phyloP scores from a whole-genome alignment of 2,329 filamentous ascomycete species.

The Hymenoscyphus scutula region DNA sequence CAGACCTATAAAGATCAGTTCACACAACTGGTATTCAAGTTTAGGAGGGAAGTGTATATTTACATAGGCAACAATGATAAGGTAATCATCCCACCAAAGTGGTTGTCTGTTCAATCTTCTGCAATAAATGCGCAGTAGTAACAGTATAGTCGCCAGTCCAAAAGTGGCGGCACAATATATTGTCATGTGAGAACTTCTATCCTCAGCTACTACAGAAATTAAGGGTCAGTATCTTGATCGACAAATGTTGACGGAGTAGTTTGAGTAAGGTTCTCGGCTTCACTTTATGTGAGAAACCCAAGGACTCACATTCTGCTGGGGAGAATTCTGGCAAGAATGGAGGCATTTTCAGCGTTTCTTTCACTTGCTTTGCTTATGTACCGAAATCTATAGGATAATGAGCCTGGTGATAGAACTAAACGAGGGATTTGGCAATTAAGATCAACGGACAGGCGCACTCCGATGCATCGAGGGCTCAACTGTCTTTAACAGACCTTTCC shows the following conservation, averaged over 20 bases:
- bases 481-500: too few species aligned
- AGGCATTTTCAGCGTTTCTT: background rate
- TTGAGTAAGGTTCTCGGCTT: too few species aligned
- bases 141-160: background rate
- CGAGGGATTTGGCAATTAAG: too few species aligned
- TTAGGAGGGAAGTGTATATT: background rate
- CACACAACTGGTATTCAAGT: background rate
- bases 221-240: too few species aligned
- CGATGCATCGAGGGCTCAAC: too few species aligned
- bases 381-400: too few species aligned
- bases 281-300: too few species aligned
- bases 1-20: background rate
- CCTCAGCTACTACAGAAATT: too few species aligned
- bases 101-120: background rate
- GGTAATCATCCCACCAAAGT: constrained; percentile 4
- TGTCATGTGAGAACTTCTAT: background rate
- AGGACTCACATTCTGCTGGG: too few species aligned
- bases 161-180: background rate
- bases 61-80: background rate
- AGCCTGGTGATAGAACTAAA: too few species aligned
- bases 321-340: background rate
- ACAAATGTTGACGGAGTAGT: too few species aligned
- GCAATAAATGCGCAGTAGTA: background rate
- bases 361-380: background rate
- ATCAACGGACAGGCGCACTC: too few species aligned